These are phyloP conservation scores for Mortierella polycephala DNA, from an alignment of 371 early-diverging fungal genomes.

Conservation along the genomic window DNA sequence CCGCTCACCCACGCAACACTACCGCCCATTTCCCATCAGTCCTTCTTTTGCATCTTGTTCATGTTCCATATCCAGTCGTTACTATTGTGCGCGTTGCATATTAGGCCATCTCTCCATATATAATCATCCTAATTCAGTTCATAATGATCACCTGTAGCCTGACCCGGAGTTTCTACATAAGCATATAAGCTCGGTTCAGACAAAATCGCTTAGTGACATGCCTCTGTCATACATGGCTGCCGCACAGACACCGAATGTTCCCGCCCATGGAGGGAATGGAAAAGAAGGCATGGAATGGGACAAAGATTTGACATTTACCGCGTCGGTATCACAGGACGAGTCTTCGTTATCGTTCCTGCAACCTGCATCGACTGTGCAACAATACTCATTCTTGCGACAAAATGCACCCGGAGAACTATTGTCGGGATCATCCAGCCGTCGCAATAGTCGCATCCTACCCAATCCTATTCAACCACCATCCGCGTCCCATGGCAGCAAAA, in stretches of 20 bases:
- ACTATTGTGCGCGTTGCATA: too few species aligned
- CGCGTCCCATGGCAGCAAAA: background rate
- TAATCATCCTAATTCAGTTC: background rate
- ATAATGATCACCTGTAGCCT: conserved; percentile 8
- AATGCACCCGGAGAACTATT: background rate
- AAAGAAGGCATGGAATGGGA: too few species aligned
- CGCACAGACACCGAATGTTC: background rate
- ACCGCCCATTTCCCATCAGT: too few species aligned
- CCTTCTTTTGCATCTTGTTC: too few species aligned
- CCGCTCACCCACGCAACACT: too few species aligned
- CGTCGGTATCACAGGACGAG: too few species aligned
- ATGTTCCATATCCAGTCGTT: too few species aligned
- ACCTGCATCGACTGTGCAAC: background rate
- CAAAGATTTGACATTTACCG: too few species aligned
- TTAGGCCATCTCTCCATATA: too few species aligned
- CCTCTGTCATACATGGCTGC: background rate
- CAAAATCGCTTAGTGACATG: background rate
- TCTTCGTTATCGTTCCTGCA: too few species aligned
- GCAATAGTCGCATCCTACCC: conserved; percentile 33
- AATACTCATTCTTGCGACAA: background rate
- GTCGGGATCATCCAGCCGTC: conserved; percentile 6
- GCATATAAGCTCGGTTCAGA: conserved; percentile 9
- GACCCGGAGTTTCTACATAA: conserved; percentile 5
- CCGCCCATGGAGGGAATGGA: too few species aligned
- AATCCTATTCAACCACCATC: conserved; percentile 38